phyloP scores from a whole-genome alignment of 2,329 filamentous ascomycete species.

The Aspergillus arachidicola region DNA sequence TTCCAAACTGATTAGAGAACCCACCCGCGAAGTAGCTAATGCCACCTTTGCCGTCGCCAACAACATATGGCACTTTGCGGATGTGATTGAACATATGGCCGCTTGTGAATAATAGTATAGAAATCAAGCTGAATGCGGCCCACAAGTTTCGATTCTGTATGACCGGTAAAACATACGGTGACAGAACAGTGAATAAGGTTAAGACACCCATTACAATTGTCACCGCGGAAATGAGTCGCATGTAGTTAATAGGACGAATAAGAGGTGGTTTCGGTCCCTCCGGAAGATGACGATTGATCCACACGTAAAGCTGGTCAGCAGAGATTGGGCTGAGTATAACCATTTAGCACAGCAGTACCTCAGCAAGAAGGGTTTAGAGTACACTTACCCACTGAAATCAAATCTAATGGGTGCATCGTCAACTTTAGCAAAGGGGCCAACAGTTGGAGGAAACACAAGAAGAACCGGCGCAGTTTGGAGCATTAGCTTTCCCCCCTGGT shows the following conservation, averaged over 20 bases:
- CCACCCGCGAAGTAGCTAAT: slow-evolving; percentile 88
- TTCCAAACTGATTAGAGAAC: slow-evolving; percentile 89
- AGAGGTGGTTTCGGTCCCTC: slow-evolving; percentile 76
- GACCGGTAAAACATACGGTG: slow-evolving; percentile 77
- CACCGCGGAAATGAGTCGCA: slow-evolving; percentile 68
- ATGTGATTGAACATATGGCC: slow-evolving; percentile 99
- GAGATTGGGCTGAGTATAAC: slow-evolving; percentile 60
- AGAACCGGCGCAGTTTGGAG: slow-evolving; percentile 94
- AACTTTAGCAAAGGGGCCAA: slow-evolving; percentile 74
- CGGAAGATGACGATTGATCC: slow-evolving; percentile 79
- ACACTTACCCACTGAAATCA: slow-evolving; percentile 79
- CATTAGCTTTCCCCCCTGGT: slow-evolving; percentile 65
- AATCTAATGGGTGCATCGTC: slow-evolving; percentile 73
- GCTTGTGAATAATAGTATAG: slow-evolving; percentile 88
- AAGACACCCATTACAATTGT: slow-evolving; percentile 70
- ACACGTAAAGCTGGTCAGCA: slow-evolving; percentile 77
- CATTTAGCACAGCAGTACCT: slow-evolving; percentile 2
- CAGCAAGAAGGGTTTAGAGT: slow-evolving; percentile 5
- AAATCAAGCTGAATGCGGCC: slow-evolving; percentile 85
- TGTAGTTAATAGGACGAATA: slow-evolving; percentile 83
- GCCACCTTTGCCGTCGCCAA: slow-evolving; percentile 79
- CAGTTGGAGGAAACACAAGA: slow-evolving; percentile 81
- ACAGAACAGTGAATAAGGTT: slow-evolving; percentile 70
- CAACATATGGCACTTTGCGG: slow-evolving; percentile 89
- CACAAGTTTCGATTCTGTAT: slow-evolving; percentile 90